These are phyloP conservation scores for Tetragonia tetragonoides DNA, from an alignment of 148 eudicot genomes.

Conservation along the genomic window DNA sequence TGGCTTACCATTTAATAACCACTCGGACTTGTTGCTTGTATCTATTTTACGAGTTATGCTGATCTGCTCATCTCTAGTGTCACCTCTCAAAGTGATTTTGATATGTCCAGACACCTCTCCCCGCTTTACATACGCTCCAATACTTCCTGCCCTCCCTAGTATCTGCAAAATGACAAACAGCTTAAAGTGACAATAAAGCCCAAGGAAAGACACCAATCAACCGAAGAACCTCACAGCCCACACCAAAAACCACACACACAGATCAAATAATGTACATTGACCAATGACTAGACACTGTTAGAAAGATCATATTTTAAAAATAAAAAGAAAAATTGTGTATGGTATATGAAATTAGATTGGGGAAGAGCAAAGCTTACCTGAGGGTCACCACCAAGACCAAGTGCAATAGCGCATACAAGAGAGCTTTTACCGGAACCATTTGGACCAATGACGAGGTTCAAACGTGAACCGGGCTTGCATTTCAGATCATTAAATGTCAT, in stretches of 20 bases:
- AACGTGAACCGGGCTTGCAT: conserved; percentile 80
- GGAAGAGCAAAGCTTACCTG: conserved; percentile 43
- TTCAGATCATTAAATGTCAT: conserved; percentile 76
- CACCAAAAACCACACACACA: background rate
- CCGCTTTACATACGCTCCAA: conserved; percentile 88
- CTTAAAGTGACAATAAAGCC: background rate
- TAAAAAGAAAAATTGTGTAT: too few species aligned
- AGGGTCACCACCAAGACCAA: conserved; percentile 94
- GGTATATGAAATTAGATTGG: background rate
- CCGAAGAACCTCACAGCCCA: background rate
- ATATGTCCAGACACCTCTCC: conserved; percentile 81
- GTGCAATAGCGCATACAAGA: conserved; percentile 85
- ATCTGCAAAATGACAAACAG: conserved; percentile 47
- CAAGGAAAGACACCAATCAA: background rate
- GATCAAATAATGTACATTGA: background rate
- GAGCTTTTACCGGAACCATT: conserved; percentile 98
- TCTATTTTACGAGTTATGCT: conserved; percentile 71
- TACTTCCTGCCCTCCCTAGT: conserved; percentile 76
- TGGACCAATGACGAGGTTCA: conserved; percentile 90
- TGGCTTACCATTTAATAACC: conserved; percentile 68
- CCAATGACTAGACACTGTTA: background rate
- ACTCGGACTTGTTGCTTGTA: conserved; percentile 81
- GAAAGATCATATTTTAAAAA: too few species aligned
- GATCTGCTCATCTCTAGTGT: conserved; percentile 40
- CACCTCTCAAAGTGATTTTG: conserved; percentile 69